Conservation (phyloP, 1,284 basidiomycete species). For the Moesziomyces antarcticus region DNA sequence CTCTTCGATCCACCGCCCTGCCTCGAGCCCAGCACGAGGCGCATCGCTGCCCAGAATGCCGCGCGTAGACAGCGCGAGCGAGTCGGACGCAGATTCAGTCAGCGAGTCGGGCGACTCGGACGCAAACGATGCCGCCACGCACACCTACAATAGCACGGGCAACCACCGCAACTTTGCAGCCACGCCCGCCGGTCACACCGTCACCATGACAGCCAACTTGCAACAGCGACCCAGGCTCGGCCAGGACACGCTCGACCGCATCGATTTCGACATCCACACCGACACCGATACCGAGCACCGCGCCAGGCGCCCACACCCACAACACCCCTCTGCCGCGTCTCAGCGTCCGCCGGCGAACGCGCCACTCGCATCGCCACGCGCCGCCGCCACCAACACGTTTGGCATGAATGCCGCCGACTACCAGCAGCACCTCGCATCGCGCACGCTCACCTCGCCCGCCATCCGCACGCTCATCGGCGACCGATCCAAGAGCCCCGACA, state of each 20-base stretch:
- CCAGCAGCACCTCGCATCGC: slow-evolving; percentile 44
- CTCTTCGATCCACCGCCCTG: slow-evolving; percentile 1
- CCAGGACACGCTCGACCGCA: slow-evolving; percentile 41
- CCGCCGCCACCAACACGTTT: slow-evolving; percentile 20
- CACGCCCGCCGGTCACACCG: slow-evolving; percentile 39
- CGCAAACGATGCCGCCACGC: slow-evolving; percentile 23
- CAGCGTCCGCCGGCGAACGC: too few species aligned
- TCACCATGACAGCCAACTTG: slow-evolving; percentile 26
- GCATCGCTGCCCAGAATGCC: slow-evolving; percentile 17
- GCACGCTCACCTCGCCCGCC: slow-evolving; percentile 45
- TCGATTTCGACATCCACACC: slow-evolving; percentile 42
- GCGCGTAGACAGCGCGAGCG: slow-evolving; percentile 43
- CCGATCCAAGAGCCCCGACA: slow-evolving; percentile 47
- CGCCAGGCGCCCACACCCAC: slow-evolving; percentile 6
- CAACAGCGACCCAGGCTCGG: slow-evolving; percentile 42
- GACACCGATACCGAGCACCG: slow-evolving; percentile 38
- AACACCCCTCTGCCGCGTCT: neutral
- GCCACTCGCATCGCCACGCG: slow-evolving; percentile 38
- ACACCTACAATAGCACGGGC: slow-evolving; percentile 44
- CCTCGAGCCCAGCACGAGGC: slow-evolving; percentile 10
- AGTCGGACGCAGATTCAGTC: slow-evolving; percentile 33
- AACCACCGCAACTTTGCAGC: slow-evolving; percentile 51
- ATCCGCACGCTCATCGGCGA: slow-evolving; percentile 45
- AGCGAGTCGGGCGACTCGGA: slow-evolving; percentile 41
- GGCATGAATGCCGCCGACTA: slow-evolving; percentile 47